These are phyloP conservation scores for Umbilicus rupestris DNA, from an alignment of 164 flowering plant genomes.

Conservation along the genomic window DNA sequence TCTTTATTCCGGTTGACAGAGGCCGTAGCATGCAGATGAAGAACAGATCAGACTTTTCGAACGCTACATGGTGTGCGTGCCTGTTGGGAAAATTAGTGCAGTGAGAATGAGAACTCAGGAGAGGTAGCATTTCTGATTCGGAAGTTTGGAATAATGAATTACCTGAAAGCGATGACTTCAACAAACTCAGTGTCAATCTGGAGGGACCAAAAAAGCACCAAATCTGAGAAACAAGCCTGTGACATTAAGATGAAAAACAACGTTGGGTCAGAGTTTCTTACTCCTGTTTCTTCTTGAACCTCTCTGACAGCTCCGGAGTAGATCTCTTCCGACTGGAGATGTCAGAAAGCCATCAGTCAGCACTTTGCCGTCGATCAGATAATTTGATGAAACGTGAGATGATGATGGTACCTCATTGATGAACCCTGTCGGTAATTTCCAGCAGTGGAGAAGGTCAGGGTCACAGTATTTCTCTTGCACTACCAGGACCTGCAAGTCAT, in stretches of 20 bases:
- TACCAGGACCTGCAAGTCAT: constrained; percentile 56
- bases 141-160: background rate
- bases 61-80: constrained; percentile 75
- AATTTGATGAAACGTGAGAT: background rate
- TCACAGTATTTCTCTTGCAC: constrained; percentile 75
- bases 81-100: constrained; percentile 26
- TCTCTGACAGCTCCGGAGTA: constrained; percentile 76
- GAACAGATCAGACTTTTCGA: constrained; percentile 80
- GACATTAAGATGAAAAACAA: background rate
- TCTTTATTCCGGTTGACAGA: constrained; percentile 41
- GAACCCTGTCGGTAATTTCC: constrained; percentile 93
- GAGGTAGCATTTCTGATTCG: background rate
- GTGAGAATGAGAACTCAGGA: background rate
- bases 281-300: constrained; percentile 94
- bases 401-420: constrained; percentile 48
- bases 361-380: background rate
- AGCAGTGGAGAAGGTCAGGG: constrained; percentile 38
- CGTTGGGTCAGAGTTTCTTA: constrained; percentile 25
- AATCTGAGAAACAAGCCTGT: background rate
- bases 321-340: constrained; percentile 69
- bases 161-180: constrained; percentile 91
- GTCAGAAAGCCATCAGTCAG: background rate
- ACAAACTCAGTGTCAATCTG: constrained; percentile 84
- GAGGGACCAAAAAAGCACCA: constrained; percentile 11
- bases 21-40: constrained; percentile 79